Evolutionary conservation across 495 filamentous ascomycete species (phyloP).

Genomic region (Penicillium paradoxum): DNA sequence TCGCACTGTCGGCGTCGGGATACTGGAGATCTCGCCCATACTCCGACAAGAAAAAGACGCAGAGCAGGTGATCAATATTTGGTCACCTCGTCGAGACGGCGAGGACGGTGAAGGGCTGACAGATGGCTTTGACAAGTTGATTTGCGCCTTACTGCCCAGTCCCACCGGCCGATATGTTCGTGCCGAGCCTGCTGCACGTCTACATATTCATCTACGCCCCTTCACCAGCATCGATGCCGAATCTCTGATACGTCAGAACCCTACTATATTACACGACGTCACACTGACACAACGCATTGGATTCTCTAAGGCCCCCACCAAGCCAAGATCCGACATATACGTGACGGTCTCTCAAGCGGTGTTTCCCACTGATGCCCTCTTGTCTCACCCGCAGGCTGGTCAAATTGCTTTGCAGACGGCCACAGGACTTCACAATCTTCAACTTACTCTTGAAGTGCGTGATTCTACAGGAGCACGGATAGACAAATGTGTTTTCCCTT

Average conservation of each 20-base stretch:
- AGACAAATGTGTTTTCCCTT: constrained; percentile 79
- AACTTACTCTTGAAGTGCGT: constrained; percentile 85
- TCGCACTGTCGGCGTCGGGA: constrained; percentile 73
- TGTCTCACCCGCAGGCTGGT: constrained; percentile 75
- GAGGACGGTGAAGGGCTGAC: constrained; percentile 47
- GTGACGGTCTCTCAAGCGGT: constrained; percentile 72
- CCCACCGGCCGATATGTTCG: constrained; percentile 67
- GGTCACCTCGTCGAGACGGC: constrained; percentile 59
- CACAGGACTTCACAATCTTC: constrained; percentile 66
- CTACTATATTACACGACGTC: constrained; percentile 79
- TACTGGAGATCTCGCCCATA: constrained; percentile 72
- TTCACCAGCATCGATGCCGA: constrained; percentile 75
- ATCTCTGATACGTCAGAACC: constrained; percentile 73
- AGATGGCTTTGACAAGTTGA: constrained; percentile 71
- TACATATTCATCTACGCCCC: constrained; percentile 71
- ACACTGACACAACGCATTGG: constrained; percentile 79
- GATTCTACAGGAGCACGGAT: constrained; percentile 71
- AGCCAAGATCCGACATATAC: constrained; percentile 89
- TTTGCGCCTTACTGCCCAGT: constrained; percentile 70
- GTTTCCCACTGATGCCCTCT: constrained; percentile 68
- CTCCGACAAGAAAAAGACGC: constrained; percentile 70
- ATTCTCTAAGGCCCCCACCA: constrained; percentile 89
- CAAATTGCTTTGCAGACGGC: constrained; percentile 61
- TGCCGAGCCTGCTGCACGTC: constrained; percentile 60
- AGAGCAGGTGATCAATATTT: constrained; percentile 75